These are phyloP conservation scores for Nepenthes gracilis DNA, from an alignment of 148 eudicot species.

Conservation along the genomic window DNA sequence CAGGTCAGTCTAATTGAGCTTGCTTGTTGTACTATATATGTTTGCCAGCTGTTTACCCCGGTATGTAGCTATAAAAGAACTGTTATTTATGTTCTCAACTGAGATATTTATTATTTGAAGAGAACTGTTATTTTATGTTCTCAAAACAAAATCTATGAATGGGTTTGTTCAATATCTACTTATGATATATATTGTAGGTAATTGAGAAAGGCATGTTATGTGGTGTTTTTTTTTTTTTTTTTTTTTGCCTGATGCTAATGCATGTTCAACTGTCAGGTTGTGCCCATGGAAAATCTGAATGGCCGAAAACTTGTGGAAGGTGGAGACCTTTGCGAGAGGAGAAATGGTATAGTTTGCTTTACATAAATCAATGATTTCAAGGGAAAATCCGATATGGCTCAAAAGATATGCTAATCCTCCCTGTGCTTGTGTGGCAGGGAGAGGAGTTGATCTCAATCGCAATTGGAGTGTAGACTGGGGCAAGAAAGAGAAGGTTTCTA, in stretches of 20 bases:
- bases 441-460: constrained; percentile 99
- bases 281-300: constrained; percentile 88
- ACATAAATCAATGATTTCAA: constrained; percentile 3
- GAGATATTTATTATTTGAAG: no score
- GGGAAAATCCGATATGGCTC: background rate
- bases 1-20: background rate
- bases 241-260: background rate
- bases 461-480: constrained; percentile 99
- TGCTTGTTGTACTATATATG: no score
- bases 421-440: constrained; percentile 46
- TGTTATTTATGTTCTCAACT: background rate
- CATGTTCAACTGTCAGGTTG: constrained; percentile 39
- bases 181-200: background rate
- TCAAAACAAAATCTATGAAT: background rate
- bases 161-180: background rate
- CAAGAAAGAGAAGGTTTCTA: constrained; percentile 81
- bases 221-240: constrained; percentile 2
- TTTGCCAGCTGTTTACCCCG: no score
- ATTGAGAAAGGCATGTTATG: background rate
- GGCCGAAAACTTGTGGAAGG: constrained; percentile 91
- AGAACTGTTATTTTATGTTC: background rate
- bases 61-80: no score
- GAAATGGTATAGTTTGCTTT: constrained; percentile 53
- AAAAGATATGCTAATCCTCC: constrained; percentile 6
- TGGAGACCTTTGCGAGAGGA: constrained; percentile 94